These are phyloP conservation scores for Colletotrichum noveboracense DNA, from an alignment of 2,329 filamentous ascomycete genomes.

Conservation along the genomic window DNA sequence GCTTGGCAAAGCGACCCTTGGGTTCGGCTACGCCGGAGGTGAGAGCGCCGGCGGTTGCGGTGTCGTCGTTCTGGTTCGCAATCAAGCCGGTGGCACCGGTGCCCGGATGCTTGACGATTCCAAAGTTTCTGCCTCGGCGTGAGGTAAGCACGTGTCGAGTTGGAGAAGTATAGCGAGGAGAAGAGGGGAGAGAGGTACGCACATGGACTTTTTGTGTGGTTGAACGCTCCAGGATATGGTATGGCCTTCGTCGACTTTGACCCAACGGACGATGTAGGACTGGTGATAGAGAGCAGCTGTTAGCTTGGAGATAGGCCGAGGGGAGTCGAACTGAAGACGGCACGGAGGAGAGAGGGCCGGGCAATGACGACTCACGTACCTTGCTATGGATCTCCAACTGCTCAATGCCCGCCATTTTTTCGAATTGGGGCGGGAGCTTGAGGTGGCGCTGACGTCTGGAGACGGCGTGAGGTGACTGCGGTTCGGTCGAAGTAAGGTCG, in stretches of 20 bases:
- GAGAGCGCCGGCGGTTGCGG: constrained; percentile 53
- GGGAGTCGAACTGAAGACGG: constrained; percentile 13
- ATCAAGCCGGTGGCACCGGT: constrained; percentile 60
- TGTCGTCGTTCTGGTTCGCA: constrained; percentile 46
- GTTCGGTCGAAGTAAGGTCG: not conserved
- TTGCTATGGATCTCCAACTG: constrained; percentile 97
- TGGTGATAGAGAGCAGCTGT: constrained; percentile 41
- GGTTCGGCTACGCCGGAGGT: constrained; percentile 46
- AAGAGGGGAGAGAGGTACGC: constrained; percentile 29
- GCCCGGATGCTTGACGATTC: constrained; percentile 95
- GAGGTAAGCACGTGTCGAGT: constrained; percentile 2
- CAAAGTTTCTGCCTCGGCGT: constrained; percentile 73
- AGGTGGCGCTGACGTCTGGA: not conserved
- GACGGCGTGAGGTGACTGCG: not conserved
- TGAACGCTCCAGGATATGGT: constrained; percentile 98
- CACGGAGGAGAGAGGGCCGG: not conserved
- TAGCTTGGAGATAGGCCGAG: not conserved
- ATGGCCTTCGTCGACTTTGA: constrained; percentile 86
- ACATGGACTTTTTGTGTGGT: constrained; percentile 97
- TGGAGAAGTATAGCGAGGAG: not conserved
- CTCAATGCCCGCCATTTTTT: constrained; percentile 88
- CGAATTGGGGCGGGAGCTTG: not conserved
- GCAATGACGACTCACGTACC: constrained; percentile 55
- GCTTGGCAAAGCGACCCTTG: constrained; percentile 57
- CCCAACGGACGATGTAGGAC: constrained; percentile 99